Evolutionary conservation across 2,329 filamentous ascomycete genomes (phyloP), one percentile per base, ranked within the genome.

Genomic region (Nothophoma quercina): DNA sequence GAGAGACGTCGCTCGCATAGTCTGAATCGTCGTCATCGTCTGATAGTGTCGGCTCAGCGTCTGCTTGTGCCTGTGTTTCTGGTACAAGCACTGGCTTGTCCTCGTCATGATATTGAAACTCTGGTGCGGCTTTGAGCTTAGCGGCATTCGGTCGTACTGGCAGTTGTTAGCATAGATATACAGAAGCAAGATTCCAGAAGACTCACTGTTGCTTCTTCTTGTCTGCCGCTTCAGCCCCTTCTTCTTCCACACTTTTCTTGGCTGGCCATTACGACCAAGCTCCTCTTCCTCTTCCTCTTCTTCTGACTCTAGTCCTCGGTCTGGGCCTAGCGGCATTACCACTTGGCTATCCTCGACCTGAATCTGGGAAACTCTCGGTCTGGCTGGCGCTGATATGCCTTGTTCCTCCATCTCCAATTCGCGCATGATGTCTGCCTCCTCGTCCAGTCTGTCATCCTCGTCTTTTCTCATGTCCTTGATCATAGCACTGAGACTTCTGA

Each of bases 181-280:
- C n/a, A 13, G 35, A 26, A n/a, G 15, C 30, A n/a, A 9, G 13
- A 2, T 5, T 33, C 19, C n/a, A 4, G 35, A 23, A 18, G 40
- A 58, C 63, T 60, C 57, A 72, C 71, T 90, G 54, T 87, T 91
- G 48, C 84, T 81, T 39, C 81, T 79, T 56, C 87, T 81, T 3
- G 90, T 93, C 48, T 89, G 91, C 55, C 90, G 81, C 78, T 95
- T 95, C 70, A 90, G 83, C 0, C 89, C 90, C 78, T 90, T 90
- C 82, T 95, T 95, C 80, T 93, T 93, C 79, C 83, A 93, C 1
- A 84, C 74, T 46, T 81, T 84, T 29, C 86, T 70, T 2, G 86
- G 86, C 56, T 83, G 79, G 1, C 85, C 85, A 62, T 85, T 76
- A n/a, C 78, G 78, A 44, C 78, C 84, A 10, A 81, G 50, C 12